Conservation (phyloP, 768 basidiomycete genomes). For the Termitomyces sp. region DNA sequence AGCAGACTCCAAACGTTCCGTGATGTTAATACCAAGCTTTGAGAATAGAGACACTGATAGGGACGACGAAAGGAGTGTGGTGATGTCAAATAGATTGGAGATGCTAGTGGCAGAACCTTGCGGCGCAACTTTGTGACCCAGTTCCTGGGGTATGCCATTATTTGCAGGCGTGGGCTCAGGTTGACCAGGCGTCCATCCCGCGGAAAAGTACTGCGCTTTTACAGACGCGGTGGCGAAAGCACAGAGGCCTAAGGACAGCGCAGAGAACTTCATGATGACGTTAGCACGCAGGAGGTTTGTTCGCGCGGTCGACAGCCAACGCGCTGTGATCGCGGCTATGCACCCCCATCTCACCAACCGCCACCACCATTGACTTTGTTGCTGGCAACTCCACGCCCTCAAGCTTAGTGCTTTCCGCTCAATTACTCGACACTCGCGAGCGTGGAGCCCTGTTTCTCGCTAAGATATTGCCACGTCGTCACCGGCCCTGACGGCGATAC, state of each 20-base stretch:
- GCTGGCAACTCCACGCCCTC: not conserved
- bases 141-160: constrained; percentile 19
- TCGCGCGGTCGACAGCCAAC: not conserved
- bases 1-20: constrained; percentile 43
- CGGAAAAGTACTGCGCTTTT: constrained; percentile 73
- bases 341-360: not conserved
- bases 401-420: not conserved
- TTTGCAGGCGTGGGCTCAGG: constrained; percentile 28
- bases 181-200: constrained; percentile 81
- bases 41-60: constrained; percentile 54
- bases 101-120: constrained; percentile 17
- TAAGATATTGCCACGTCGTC: not conserved
- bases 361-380: not conserved
- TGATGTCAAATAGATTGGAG: constrained; percentile 34
- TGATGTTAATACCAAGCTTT: constrained; percentile 68
- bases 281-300: not conserved
- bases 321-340: constrained; percentile 1
- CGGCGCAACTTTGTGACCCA: constrained; percentile 17
- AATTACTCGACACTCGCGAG: not conserved
- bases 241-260: constrained; percentile 30
- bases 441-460: not conserved
- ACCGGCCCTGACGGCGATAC: not conserved
- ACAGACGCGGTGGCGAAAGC: constrained; percentile 35
- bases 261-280: constrained; percentile 50
- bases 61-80: constrained; percentile 44